Evolutionary conservation across 805 yeast species (phyloP).

Genomic region (Lipomyces yamanashiensis): DNA sequence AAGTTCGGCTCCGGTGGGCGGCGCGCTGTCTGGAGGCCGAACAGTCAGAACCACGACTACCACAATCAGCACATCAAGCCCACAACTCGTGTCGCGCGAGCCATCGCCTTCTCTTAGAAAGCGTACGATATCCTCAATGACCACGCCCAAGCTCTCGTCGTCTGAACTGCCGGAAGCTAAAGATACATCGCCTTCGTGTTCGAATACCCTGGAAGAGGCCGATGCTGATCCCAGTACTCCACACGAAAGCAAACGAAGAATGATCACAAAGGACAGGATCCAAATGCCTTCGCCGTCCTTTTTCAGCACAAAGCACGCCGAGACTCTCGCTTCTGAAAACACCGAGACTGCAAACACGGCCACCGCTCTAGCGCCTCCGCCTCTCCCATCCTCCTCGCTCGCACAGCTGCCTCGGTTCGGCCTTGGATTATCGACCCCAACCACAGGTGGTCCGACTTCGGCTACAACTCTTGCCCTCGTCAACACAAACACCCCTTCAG

Average conservation of each 20-base stretch:
- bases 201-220: no score
- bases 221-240: background rate
- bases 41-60: conserved; percentile 11
- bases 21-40: background rate
- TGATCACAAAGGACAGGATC: conserved; percentile 9
- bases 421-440: conserved; percentile 8
- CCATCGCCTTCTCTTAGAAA: background rate
- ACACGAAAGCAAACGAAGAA: conserved; percentile 15
- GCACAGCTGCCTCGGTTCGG: conserved; percentile 2
- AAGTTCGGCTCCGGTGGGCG: background rate
- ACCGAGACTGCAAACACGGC: background rate
- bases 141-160: background rate
- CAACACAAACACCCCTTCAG: background rate
- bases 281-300: background rate
- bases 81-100: background rate
- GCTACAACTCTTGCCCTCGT: background rate
- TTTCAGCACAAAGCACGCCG: background rate
- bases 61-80: background rate
- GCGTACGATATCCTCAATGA: conserved; percentile 1
- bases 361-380: background rate
- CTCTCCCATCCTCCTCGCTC: background rate
- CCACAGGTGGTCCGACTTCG: background rate
- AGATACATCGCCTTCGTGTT: no score
- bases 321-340: background rate
- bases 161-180: no score